Percentiles rank a stretch among this genome's conserved stretches.
Evolutionary conservation across 2,329 filamentous ascomycete species (phyloP).

Genomic region (Epichloe gansuensis): DNA sequence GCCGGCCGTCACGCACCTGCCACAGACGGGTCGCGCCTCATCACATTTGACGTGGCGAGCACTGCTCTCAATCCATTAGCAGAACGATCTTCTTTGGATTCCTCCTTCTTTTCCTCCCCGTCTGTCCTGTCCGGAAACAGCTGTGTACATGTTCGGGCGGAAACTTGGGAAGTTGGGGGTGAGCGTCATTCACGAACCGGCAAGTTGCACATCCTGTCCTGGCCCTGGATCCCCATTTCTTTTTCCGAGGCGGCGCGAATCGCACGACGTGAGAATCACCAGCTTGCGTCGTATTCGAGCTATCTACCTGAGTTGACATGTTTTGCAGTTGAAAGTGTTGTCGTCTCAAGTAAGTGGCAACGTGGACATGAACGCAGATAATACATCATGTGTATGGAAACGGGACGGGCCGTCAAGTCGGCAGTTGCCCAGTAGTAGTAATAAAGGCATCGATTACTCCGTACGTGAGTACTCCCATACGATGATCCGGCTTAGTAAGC

Average conservation of each 20-base stretch:
- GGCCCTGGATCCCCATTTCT: not conserved
- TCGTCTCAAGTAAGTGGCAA: not conserved
- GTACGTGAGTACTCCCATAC: too few relatives aligned
- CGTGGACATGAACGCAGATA: not conserved
- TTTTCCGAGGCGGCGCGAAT: not conserved
- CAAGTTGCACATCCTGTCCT: not conserved
- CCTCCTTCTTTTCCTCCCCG: not conserved
- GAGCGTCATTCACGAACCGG: not conserved
- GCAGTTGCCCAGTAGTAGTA: too few relatives aligned
- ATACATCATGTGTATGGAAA: not conserved
- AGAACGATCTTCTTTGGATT: not conserved
- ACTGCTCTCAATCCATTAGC: not conserved
- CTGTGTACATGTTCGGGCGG: not conserved
- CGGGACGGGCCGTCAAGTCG: not conserved
- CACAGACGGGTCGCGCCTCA: not conserved
- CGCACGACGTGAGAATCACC: not conserved
- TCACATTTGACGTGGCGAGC: not conserved
- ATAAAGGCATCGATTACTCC: too few relatives aligned
- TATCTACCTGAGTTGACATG: not conserved
- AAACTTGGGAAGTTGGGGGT: not conserved
- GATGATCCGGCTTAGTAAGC: too few relatives aligned
- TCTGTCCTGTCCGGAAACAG: too few relatives aligned
- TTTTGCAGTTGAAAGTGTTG: not conserved
- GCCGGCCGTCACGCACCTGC: not conserved
- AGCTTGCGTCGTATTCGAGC: not conserved